phyloP scores from a whole-genome alignment of 345 rosid species.

The Alliaria petiolata region DNA sequence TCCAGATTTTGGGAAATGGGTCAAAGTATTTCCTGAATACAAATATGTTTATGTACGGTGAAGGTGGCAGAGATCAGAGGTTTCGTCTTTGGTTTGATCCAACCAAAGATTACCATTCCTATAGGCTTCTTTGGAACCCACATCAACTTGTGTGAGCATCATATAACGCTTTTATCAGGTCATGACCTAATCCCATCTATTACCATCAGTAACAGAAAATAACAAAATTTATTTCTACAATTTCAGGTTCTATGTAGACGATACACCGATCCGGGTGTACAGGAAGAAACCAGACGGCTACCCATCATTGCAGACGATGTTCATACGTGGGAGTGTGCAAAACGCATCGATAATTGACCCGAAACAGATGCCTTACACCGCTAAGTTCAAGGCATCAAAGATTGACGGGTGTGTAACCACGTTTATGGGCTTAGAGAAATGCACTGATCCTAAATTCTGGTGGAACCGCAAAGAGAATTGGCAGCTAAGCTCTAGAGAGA shows the following conservation, averaged over 20 bases:
- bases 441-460: constrained; percentile 22
- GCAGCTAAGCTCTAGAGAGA: constrained; percentile 22
- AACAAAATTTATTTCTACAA: not conserved
- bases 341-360: constrained; percentile 8
- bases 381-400: constrained; percentile 28
- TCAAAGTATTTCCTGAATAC: constrained; percentile 28
- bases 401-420: constrained; percentile 32
- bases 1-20: constrained; percentile 30
- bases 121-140: constrained; percentile 33
- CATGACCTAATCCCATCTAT: not conserved
- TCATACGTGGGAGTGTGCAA: constrained; percentile 23
- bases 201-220: not conserved
- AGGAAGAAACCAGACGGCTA: constrained; percentile 9
- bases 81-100: constrained; percentile 38
- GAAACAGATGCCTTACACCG: constrained; percentile 35
- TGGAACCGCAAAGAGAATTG: constrained; percentile 26
- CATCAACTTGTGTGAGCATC: constrained; percentile 30
- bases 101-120: constrained; percentile 30
- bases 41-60: constrained; percentile 25
- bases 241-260: constrained; percentile 39
- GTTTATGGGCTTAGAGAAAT: constrained; percentile 22
- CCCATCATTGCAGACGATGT: constrained; percentile 36
- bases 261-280: constrained; percentile 37
- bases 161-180: not conserved
- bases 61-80: constrained; percentile 32